Base-by-base conservation (phyloP, 352 stramenopile species). In the Thraustochytrium striatum region DNA sequence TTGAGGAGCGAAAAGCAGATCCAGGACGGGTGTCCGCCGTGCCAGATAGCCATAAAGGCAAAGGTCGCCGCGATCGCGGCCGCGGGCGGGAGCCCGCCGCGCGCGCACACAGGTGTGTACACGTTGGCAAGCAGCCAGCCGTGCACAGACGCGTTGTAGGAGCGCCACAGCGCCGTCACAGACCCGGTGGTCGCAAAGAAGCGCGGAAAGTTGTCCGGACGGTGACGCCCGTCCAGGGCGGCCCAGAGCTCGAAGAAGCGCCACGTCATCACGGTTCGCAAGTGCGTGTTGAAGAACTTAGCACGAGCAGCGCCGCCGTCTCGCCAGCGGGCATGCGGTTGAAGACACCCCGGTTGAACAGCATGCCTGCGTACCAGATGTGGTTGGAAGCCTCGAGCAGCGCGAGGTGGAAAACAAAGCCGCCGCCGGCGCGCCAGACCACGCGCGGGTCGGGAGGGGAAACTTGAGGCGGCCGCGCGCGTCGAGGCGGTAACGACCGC, bases 11-110 rank as follows among this genome's bases (percentile, higher is more conserved):
- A 25, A n/a, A 70, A 70, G 13, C 33, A 19, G 25, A 70, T 25
- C 59, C 59, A 70, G 5, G 59, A 19, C 8, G 59, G 36, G 41
- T 38, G 9, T 5, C 44, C n/a, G 59, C 59, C 59, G 41, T 70
- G 59, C 59, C 59, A 70, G 28, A 70, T 13, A n/a, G 59, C 59
- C 59, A 70, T 70, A n/a, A 70, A 70, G 2, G 30, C 28, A 52
- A 70, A 70, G 41, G 59, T 70, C 3, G 59, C 59, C 11, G 41
- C 35, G 0, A 52, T 38, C 2, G 35, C 59, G 35, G 8, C n/a
- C 0, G 35, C 35, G 13, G 25, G 59, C 2, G 50, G 59, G 3
- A 70, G 30, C 33, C 41, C 5, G 30, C 50, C 50, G 36, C 7
- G 35, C 25, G 50, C 59, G 25, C 59, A 70, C 5, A 70, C 0